A percentile compares a stretch with the other conserved stretches of the same genome.
Conservation (phyloP, 116 monocot species). For the Posidonia oceanica region DNA sequence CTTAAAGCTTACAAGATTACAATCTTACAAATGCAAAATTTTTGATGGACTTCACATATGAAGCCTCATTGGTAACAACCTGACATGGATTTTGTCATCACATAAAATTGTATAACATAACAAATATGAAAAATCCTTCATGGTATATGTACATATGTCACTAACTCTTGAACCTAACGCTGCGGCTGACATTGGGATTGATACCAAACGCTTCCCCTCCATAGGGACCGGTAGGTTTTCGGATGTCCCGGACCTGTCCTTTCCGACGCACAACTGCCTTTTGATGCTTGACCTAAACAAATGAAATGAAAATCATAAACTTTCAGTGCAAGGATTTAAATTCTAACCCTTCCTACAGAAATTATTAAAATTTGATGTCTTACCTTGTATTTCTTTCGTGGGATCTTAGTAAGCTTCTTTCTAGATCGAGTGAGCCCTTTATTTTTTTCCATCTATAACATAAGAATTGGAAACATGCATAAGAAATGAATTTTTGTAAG, state of each 20-base stretch:
- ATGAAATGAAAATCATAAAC: not conserved
- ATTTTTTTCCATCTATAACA: conserved; percentile 76
- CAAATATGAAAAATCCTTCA: no score
- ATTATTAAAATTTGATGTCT: not conserved
- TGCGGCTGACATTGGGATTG: conserved; percentile 59
- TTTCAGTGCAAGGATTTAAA: not conserved
- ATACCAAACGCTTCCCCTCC: conserved; percentile 83
- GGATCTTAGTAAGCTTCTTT: conserved; percentile 80
- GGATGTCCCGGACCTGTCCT: conserved; percentile 83
- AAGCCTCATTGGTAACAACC: no score
- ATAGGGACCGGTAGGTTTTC: conserved; percentile 68
- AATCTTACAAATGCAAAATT: no score
- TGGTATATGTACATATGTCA: not conserved
- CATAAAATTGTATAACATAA: no score
- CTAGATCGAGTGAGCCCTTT: conserved; percentile 74
- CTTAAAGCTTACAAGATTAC: no score
- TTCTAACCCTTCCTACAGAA: not conserved
- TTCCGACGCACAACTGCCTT: conserved; percentile 60
- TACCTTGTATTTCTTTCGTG: conserved; percentile 97
- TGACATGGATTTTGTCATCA: no score
- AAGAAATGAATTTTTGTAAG: not conserved
- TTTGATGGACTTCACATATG: no score
- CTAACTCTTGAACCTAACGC: conserved; percentile 59
- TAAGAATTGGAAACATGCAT: not conserved
- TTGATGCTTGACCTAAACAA: conserved; percentile 63